Percentiles rank a stretch among this genome's conserved stretches.
phyloP scores from a whole-genome alignment of 2,329 filamentous ascomycete genomes.

The Blumeriella jaapii region DNA sequence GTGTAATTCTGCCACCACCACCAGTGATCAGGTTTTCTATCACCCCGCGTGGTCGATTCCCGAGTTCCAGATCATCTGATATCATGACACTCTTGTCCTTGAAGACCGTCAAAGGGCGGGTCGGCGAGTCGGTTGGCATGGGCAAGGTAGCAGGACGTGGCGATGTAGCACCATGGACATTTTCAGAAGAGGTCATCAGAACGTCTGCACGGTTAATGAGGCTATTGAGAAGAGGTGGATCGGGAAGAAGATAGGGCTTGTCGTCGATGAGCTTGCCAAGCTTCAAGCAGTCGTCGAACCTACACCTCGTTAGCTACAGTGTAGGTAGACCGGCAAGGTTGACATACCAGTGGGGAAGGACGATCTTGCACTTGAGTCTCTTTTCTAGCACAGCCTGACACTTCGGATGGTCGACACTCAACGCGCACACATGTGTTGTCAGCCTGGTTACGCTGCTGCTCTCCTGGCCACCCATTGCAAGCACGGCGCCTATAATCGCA shows the following conservation, averaged over 20 bases:
- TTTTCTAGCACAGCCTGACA: constrained; percentile 52
- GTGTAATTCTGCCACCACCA: constrained; percentile 60
- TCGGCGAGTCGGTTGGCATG: constrained; percentile 33
- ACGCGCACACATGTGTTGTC: constrained; percentile 81
- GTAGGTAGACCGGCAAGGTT: not conserved
- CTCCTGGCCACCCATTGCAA: constrained; percentile 81
- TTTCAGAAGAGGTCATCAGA: constrained; percentile 43
- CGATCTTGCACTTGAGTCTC: constrained; percentile 63
- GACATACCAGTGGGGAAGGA: constrained; percentile 78
- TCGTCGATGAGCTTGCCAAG: constrained; percentile 88
- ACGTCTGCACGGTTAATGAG: constrained; percentile 44
- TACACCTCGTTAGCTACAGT: constrained; percentile 29
- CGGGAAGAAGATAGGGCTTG: constrained; percentile 69
- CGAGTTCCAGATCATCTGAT: constrained; percentile 61
- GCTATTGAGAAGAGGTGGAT: constrained; percentile 68
- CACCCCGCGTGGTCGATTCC: constrained; percentile 51
- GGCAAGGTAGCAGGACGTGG: constrained; percentile 32
- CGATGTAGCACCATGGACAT: constrained; percentile 57
- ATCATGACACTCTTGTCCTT: constrained; percentile 67
- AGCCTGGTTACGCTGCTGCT: constrained; percentile 57
- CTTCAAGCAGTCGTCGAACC: constrained; percentile 95
- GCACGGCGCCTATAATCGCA: constrained; percentile 77
- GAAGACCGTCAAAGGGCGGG: constrained; percentile 60
- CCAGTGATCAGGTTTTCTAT: constrained; percentile 59
- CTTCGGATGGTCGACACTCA: constrained; percentile 64